Percentiles rank a stretch among this genome's conserved stretches.
Conservation (phyloP, 2,329 filamentous ascomycete species). For the Nemania sp. region DNA sequence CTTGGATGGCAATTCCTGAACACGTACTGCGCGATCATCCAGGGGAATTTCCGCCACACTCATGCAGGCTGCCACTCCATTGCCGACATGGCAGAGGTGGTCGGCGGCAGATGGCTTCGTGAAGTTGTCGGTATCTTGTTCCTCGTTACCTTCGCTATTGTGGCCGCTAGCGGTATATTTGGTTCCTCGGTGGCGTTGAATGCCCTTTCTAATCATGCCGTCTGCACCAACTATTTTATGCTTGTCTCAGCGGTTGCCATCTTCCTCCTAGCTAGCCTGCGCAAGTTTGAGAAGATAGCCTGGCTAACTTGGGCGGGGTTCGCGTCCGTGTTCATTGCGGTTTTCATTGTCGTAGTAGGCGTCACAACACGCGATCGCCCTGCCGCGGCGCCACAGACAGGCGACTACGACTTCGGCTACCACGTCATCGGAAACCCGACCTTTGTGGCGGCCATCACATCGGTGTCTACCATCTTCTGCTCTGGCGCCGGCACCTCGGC, state of each 20-base stretch:
- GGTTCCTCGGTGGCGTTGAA: conserved; percentile 20
- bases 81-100: conserved; percentile 21
- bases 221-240: conserved; percentile 25
- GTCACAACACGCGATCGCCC: conserved; percentile 69
- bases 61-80: conserved; percentile 43
- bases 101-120: conserved; percentile 19
- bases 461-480: conserved; percentile 69
- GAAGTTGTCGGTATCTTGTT: conserved; percentile 18
- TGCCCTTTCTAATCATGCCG: conserved; percentile 11
- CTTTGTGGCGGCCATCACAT: conserved; percentile 70
- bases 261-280: conserved; percentile 21
- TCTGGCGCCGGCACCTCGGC: conserved; percentile 69
- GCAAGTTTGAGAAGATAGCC: conserved; percentile 24
- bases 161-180: conserved; percentile 17
- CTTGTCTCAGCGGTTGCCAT: conserved; percentile 3
- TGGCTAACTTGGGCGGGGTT: conserved; percentile 28
- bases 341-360: conserved; percentile 69
- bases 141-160: conserved; percentile 23
- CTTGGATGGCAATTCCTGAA: conserved; percentile 46
- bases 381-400: conserved; percentile 69
- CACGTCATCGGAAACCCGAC: conserved; percentile 65
- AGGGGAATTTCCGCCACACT: conserved; percentile 42
- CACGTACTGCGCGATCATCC: conserved; percentile 44
- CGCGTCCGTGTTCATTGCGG: conserved; percentile 65
- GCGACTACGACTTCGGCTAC: conserved; percentile 70